Base-by-base conservation (phyloP, 805 yeast species). In the Barnettozyma populi region DNA sequence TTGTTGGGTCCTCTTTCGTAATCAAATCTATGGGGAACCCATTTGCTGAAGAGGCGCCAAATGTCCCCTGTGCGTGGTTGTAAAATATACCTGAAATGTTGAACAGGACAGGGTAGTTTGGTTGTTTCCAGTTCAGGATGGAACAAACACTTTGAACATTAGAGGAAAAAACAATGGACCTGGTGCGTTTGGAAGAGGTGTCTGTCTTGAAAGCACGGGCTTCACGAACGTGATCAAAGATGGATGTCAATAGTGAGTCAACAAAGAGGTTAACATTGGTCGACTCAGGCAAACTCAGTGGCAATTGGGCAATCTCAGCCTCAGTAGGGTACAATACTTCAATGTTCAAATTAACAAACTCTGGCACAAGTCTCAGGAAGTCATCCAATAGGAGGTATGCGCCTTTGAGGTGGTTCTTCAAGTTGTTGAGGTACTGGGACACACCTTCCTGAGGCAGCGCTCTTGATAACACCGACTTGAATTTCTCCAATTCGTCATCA, bases 111-210 rank as follows among this genome's bases (percentile, higher is more conserved):
- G 99, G 97, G 67, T 85, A 94, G 64, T 92, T 92, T 13, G 99
- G 98, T 67, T 94, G 99, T 66, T 94, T 94, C 99, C 99, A 94
- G 67, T 94, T 94, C 57, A 94, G 69, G 41, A 89, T 86, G 10
- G 96, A 88, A 67, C 98, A 94, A n/a, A 90, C 88, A 41, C 82
- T 79, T 31, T 96, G 86, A 65, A 90, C 89, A 47, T 86, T 79
- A 1, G 97, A 88, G 11, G 95, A 80, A 65, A 94, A 87, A 9
- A 92, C 82, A 38, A 94, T 69, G 1, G 95, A 81, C 50, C 96
- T 72, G 19, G 78, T 64, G 21, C 64, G 60, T 41, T 59, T 53
- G 9, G 52, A 48, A 4, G 37, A 57, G 49, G 18, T 65, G 62
- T 34, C 63, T 56, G 57, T 43, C 35, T 45, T 45, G 10, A 43